Base-by-base conservation (phyloP, 371 early-diverging fungal species). In the Chytridium lagenaria region DNA sequence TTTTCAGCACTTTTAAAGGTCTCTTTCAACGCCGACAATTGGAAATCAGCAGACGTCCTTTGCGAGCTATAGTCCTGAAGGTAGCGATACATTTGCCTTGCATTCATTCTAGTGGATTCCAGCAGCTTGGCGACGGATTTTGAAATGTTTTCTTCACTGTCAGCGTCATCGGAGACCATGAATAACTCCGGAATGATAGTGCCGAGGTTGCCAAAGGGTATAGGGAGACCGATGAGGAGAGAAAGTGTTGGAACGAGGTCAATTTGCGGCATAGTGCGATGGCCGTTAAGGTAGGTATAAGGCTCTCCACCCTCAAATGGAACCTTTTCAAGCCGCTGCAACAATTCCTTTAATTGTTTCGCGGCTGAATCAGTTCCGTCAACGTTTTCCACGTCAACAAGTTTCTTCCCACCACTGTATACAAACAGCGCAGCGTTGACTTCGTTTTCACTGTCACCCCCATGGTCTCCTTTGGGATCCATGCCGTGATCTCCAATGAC, bases 401-500 rank as follows among this genome's bases (percentile, higher is more conserved):
- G 65, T n/a, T 69, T 73, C 50, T 44, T 70, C 30, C 79, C 81
- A 70, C 63, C 49, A 23, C 73, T 77, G 81, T 95, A 93, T 7
- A 95, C 59, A 76, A 95, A 93, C 67, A 97, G 74, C 1, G 87
- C 94, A 2, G 96, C 93, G 77, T 91, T 90, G 34, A 96, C 80
- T 73, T 99, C 99, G 50, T 91, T 86, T 50, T 89, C 87, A 68
- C 94, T 93, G 72, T 96, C 96, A 15, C 99, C 98, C 15, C 99
- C 99, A 75, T 99, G 99, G 77, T 98, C 97, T 1, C 99, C 99
- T 75, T 96, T 93, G n/a, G 87, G 78, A 40, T 95, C 96, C 94
- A 99, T 98, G 22, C 99, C 99, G 77, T 99, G 99, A 81, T 99
- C 99, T 28, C 99, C 99, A 83, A 97, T 89, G n/a, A 99, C 91